These are phyloP conservation scores for Vitis riparia DNA, from an alignment of 164 flowering plant species.

Conservation along the genomic window DNA sequence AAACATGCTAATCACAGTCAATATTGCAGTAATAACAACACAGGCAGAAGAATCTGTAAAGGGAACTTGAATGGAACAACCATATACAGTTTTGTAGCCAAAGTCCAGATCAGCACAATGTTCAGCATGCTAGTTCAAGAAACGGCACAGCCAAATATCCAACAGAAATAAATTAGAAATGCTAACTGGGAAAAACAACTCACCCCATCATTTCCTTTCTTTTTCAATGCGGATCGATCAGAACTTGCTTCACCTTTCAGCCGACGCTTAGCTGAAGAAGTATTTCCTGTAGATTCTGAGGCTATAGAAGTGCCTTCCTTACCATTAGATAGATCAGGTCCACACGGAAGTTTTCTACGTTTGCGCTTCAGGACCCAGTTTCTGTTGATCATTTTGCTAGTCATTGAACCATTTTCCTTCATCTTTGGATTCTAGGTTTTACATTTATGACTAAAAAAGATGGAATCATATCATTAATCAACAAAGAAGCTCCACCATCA, in stretches of 20 bases:
- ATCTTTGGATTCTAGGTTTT: slow-evolving; percentile 31
- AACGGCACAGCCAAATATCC: too few species aligned
- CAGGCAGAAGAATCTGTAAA: too few species aligned
- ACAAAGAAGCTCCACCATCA: slow-evolving; percentile 1
- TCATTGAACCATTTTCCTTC: slow-evolving; percentile 59
- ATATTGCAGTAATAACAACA: neutral
- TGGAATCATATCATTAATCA: slow-evolving; percentile 22
- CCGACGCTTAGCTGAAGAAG: slow-evolving; percentile 42
- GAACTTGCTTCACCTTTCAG: slow-evolving; percentile 34
- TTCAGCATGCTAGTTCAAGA: too few species aligned
- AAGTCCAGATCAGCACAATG: too few species aligned
- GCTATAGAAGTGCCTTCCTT: slow-evolving; percentile 39
- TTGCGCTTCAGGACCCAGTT: slow-evolving; percentile 91
- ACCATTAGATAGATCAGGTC: slow-evolving; percentile 38
- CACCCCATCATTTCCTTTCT: slow-evolving; percentile 97
- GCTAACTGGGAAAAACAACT: slow-evolving; percentile 18
- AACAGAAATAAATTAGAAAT: slow-evolving; percentile 3
- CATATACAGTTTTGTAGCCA: too few species aligned
- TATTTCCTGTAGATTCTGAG: slow-evolving; percentile 42
- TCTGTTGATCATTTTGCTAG: slow-evolving; percentile 56
- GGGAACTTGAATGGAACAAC: too few species aligned
- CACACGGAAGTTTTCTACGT: slow-evolving; percentile 63
- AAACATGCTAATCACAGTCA: neutral
- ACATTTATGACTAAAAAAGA: slow-evolving; percentile 19
- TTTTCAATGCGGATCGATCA: slow-evolving; percentile 51